phyloP scores from a whole-genome alignment of 345 rosid species.

The Tarenaya hassleriana region DNA sequence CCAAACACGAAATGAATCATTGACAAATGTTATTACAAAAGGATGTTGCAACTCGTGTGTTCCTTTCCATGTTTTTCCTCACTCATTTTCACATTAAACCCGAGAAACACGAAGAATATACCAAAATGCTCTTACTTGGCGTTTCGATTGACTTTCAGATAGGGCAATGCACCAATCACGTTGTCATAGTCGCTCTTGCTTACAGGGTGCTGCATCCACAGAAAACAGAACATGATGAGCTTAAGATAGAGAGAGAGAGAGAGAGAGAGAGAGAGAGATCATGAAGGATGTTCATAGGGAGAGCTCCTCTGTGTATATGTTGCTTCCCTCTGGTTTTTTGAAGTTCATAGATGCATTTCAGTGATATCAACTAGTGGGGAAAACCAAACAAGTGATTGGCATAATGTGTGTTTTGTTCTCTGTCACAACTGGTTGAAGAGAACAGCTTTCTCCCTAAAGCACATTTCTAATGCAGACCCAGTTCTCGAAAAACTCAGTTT shows the following conservation, averaged over 20 bases:
- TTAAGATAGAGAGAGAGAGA: background rate
- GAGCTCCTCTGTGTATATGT: too few relatives aligned
- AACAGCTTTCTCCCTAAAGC: background rate
- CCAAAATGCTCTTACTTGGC: constrained; percentile 31
- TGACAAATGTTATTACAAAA: constrained; percentile 16
- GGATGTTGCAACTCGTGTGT: too few relatives aligned
- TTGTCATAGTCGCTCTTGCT: constrained; percentile 85
- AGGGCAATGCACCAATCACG: constrained; percentile 75
- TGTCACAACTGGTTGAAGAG: background rate
- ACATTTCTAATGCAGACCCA: constrained; percentile 3
- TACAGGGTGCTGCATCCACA: constrained; percentile 45
- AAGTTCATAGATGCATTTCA: too few relatives aligned
- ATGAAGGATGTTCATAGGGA: background rate
- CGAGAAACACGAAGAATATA: constrained; percentile 9
- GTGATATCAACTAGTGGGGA: background rate
- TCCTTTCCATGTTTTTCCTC: constrained; percentile 19
- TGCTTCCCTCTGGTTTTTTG: too few relatives aligned
- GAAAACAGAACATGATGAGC: background rate
- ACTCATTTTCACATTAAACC: constrained; percentile 18
- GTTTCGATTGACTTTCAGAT: constrained; percentile 77
- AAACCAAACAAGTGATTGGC: constrained; percentile 2
- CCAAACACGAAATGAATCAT: constrained; percentile 12
- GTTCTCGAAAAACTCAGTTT: too few relatives aligned
- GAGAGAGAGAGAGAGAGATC: background rate
- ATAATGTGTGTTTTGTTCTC: background rate